Evolutionary conservation across 805 yeast species (phyloP), one percentile per base, ranked within the genome.

Genomic region (Wickerhamomyces ciferrii): DNA sequence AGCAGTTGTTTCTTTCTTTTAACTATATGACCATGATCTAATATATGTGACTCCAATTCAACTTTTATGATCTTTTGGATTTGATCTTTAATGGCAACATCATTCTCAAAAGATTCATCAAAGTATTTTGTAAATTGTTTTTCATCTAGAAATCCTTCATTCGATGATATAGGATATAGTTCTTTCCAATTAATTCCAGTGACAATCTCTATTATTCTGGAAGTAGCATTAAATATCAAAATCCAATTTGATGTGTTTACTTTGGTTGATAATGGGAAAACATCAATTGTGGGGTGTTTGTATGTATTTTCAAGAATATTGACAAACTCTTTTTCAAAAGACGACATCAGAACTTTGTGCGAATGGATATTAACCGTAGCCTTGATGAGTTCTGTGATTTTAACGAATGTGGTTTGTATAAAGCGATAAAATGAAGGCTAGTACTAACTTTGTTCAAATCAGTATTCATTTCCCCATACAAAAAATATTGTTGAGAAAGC

Each of bases 11-110:
- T 3, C 14, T 25, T 15, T 32, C 58, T 44, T 19, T 44, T 20
- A 1, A 27, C 31, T 2, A 17, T 31, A 31, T 34, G 43, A 14
- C 29, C 25, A 5, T 36, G 25, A 5, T 47, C n/a, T 9, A 54
- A 36, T 3, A 48, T 25, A 1, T 51, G 50, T 11, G 50, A n/a
- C n/a, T 42, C 42, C n/a, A 50, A 18, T 40, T 56, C 60, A 1
- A 43, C 20, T 17, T 39, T 18, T 1, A 51, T 24, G 9, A 51
- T 46, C 4, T 45, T 39, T 4, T 37, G 21, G 7, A 56, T 44
- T 31, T 56, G 60, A 1, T 42, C 19, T 1, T 18, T 17, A 2
- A 55, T 51, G 9, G 25, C 13, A 4, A 20, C 39, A 45, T 54
- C 56, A 11, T 19, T 36, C 15, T 35, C 7, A 36, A 55, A 53